Conservation (phyloP, 1,284 basidiomycete genomes). For the Vanrija humicola region DNA sequence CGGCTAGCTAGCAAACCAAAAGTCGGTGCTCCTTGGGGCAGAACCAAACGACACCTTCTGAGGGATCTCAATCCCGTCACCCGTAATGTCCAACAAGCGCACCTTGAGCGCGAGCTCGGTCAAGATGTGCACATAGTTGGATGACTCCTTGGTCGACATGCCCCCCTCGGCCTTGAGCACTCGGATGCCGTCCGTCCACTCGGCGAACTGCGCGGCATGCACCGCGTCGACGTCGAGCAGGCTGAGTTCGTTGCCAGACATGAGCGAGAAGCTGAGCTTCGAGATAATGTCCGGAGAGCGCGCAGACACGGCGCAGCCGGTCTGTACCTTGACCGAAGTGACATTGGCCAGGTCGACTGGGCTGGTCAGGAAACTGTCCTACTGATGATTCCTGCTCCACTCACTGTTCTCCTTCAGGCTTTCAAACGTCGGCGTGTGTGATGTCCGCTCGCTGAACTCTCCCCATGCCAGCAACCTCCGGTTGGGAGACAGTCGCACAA, state of each 20-base stretch:
- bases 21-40: conserved; percentile 75
- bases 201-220: conserved; percentile 78
- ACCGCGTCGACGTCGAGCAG: conserved; percentile 82
- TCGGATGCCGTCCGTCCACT: conserved; percentile 94
- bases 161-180: conserved; percentile 72
- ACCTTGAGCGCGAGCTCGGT: conserved; percentile 94
- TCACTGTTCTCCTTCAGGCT: conserved; percentile 58
- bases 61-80: conserved; percentile 87
- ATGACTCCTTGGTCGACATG: conserved; percentile 72
- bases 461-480: conserved; percentile 39
- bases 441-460: conserved; percentile 26
- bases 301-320: conserved; percentile 59
- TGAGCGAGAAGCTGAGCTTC: conserved; percentile 73
- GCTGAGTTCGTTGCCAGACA: conserved; percentile 62
- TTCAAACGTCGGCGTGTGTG: conserved; percentile 26
- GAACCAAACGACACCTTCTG: conserved; percentile 49
- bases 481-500: conserved; percentile 38
- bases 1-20: conserved; percentile 66
- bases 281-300: conserved; percentile 51
- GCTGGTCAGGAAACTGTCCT: not conserved
- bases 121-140: conserved; percentile 67
- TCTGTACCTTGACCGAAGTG: conserved; percentile 71
- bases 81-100: conserved; percentile 83
- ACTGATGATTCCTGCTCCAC: conserved; percentile 16
- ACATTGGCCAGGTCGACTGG: conserved; percentile 69